Evolutionary conservation across 1,284 basidiomycete genomes (phyloP).

Genomic region (Salmacisia buchloeana): DNA sequence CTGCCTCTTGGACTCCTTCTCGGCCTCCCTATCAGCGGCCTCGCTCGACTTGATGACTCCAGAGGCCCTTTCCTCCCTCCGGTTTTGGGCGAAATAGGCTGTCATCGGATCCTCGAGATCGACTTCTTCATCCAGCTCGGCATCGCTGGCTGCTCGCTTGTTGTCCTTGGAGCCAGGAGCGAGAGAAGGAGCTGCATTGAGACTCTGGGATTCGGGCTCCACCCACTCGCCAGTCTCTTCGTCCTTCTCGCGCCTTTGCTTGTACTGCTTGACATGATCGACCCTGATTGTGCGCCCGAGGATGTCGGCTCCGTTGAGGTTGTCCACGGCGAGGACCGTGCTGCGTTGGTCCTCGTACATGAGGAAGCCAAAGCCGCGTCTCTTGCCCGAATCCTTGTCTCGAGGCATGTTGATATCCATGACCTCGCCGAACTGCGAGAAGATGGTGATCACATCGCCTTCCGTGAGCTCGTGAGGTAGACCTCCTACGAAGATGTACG

Average conservation of each 20-base stretch:
- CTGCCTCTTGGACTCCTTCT: slow-evolving; percentile 27
- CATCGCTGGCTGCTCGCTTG: slow-evolving; percentile 8
- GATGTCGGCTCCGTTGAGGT: slow-evolving; percentile 88
- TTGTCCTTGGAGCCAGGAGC: background rate
- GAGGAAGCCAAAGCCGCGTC: slow-evolving; percentile 86
- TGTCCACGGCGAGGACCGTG: slow-evolving; percentile 93
- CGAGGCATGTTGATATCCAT: slow-evolving; percentile 85
- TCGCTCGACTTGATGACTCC: slow-evolving; percentile 11
- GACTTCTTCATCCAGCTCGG: slow-evolving; percentile 54
- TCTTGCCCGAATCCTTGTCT: slow-evolving; percentile 57
- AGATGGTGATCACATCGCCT: slow-evolving; percentile 94
- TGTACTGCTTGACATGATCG: slow-evolving; percentile 91
- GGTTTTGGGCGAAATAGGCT: slow-evolving; percentile 60
- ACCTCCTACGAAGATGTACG: slow-evolving; percentile 80
- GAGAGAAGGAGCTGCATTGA: slow-evolving; percentile 33
- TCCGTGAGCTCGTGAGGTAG: slow-evolving; percentile 65
- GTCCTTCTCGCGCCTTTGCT: slow-evolving; percentile 68
- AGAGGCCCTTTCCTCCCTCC: slow-evolving; percentile 20
- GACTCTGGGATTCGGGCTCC: slow-evolving; percentile 62
- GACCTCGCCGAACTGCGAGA: slow-evolving; percentile 95
- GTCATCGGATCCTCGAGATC: slow-evolving; percentile 98
- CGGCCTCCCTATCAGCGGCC: slow-evolving; percentile 11
- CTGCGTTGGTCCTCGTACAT: slow-evolving; percentile 99
- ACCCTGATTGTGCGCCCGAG: slow-evolving; percentile 76
- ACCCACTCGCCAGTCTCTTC: slow-evolving; percentile 75